phyloP scores from a whole-genome alignment of 1,139 yeast genomes.

The Kurtzmaniella natalensis region DNA sequence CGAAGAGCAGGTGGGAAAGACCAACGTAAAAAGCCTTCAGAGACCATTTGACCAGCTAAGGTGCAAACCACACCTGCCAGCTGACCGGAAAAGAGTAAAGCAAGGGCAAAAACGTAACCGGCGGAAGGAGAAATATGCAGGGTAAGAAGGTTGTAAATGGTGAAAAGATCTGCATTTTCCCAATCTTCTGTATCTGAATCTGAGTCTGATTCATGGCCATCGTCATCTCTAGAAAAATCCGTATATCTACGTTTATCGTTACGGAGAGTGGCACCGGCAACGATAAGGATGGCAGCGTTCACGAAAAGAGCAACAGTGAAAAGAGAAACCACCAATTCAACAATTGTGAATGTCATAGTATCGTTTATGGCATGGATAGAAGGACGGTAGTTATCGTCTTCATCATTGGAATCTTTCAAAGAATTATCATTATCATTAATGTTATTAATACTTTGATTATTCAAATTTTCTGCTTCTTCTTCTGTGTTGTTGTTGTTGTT shows the following conservation, averaged over 20 bases:
- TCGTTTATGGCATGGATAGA: conserved; percentile 67
- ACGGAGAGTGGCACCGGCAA: conserved; percentile 72
- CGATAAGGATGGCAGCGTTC: conserved; percentile 77
- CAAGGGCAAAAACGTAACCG: conserved; percentile 87
- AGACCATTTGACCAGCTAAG: conserved; percentile 93
- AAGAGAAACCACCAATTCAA: conserved; percentile 70
- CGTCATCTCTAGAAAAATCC: conserved; percentile 21
- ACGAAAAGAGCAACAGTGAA: conserved; percentile 82
- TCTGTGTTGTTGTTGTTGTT: neutral
- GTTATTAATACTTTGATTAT: conserved; percentile 8
- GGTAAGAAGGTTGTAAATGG: conserved; percentile 73
- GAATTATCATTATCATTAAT: conserved; percentile 3
- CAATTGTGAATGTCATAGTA: conserved; percentile 67
- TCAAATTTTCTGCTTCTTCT: conserved; percentile 5
- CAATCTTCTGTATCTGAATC: conserved; percentile 43
- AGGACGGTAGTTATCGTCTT: conserved; percentile 48
- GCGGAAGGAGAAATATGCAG: conserved; percentile 83
- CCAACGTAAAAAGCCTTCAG: conserved; percentile 90
- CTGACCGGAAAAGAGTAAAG: conserved; percentile 91
- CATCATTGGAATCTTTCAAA: conserved; percentile 1
- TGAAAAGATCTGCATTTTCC: conserved; percentile 71
- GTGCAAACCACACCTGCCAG: conserved; percentile 99
- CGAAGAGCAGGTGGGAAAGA: conserved; percentile 82
- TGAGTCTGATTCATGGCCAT: conserved; percentile 31
- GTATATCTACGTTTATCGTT: conserved; percentile 9